These are phyloP conservation scores for Hymenoscyphus scutula DNA, from an alignment of 2,329 filamentous ascomycete genomes.

Conservation along the genomic window DNA sequence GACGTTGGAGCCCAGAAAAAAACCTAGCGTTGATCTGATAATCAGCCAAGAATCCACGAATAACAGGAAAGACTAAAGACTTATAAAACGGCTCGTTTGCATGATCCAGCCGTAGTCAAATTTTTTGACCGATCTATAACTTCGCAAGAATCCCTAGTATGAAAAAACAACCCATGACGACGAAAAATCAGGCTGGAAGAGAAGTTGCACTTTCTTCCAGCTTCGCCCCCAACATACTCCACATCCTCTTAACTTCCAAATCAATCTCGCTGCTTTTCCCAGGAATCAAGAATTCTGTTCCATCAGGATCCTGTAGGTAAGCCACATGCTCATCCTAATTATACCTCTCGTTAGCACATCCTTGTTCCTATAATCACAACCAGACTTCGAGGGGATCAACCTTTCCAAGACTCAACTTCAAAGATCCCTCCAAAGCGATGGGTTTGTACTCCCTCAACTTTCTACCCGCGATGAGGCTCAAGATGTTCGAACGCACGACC, in stretches of 20 bases:
- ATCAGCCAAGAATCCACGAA: too few species aligned
- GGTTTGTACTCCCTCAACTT: slow-evolving; percentile 33
- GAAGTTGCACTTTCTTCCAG: background rate
- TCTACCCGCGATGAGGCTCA: slow-evolving; percentile 39
- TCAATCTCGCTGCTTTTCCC: slow-evolving; percentile 19
- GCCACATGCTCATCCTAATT: slow-evolving; percentile 17
- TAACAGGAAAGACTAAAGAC: too few species aligned
- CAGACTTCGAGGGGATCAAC: slow-evolving; percentile 6
- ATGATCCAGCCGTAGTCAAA: too few species aligned
- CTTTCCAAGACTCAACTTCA: slow-evolving; percentile 42
- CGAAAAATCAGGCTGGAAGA: background rate
- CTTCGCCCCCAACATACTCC: slow-evolving; percentile 22
- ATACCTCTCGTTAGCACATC: background rate
- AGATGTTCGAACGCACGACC: slow-evolving; percentile 46
- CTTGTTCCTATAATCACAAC: background rate
- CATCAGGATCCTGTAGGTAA: slow-evolving; percentile 19
- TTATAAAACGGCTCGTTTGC: too few species aligned
- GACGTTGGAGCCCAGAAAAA: too few species aligned
- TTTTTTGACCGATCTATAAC: too few species aligned
- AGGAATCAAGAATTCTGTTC: slow-evolving; percentile 19
- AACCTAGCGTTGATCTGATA: too few species aligned
- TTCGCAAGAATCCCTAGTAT: background rate
- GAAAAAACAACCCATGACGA: background rate
- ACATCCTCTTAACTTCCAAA: slow-evolving; percentile 19
- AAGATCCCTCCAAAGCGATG: slow-evolving; percentile 36